These are phyloP conservation scores for Cystobasidium onofrii DNA, from an alignment of 768 basidiomycete genomes.

Conservation along the genomic window DNA sequence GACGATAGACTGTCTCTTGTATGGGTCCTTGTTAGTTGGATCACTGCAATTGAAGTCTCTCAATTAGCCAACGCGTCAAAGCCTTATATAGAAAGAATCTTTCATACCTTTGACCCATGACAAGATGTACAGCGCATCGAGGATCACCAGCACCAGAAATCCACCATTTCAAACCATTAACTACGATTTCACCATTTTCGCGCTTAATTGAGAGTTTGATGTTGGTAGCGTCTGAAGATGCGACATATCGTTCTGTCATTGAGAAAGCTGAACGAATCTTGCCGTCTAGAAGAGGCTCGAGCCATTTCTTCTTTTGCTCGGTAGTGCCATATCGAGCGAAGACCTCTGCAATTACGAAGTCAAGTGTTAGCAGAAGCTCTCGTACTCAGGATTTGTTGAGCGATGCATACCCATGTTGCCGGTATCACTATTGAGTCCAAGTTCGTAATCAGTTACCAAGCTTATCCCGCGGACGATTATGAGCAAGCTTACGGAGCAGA, in stretches of 20 bases:
- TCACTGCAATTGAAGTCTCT: no score
- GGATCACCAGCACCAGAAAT: constrained; percentile 96
- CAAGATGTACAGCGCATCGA: constrained; percentile 75
- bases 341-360: constrained; percentile 61
- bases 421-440: constrained; percentile 55
- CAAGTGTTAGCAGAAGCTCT: no score
- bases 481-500: constrained; percentile 57
- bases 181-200: constrained; percentile 78
- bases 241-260: constrained; percentile 84
- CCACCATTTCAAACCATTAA: constrained; percentile 99
- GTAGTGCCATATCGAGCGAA: constrained; percentile 86
- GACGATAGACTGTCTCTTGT: constrained; percentile 86
- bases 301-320: constrained; percentile 84
- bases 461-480: not conserved
- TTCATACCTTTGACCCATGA: constrained; percentile 64
- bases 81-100: not conserved
- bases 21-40: constrained; percentile 63
- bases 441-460: not conserved
- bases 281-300: constrained; percentile 76
- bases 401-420: constrained; percentile 78
- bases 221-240: constrained; percentile 61
- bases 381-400: no score
- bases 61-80: no score
- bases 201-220: constrained; percentile 73
- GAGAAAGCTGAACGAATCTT: constrained; percentile 89